Base-by-base conservation (phyloP, 306 rosid species). In the Lathyrus sativus region DNA sequence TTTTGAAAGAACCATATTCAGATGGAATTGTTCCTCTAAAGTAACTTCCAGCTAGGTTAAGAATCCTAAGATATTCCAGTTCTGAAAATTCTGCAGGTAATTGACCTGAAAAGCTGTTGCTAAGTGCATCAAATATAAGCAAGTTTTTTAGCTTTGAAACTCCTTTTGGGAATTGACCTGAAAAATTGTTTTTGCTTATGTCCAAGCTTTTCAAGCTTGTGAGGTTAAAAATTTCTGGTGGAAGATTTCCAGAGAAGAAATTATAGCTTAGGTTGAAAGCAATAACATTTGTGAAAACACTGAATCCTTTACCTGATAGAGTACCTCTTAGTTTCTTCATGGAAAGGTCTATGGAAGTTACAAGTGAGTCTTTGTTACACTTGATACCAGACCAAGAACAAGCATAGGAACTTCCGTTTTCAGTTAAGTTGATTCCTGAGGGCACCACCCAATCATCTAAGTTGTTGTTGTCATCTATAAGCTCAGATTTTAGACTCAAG, bases 361-460 rank as follows among this genome's bases (percentile, higher is more conserved):
- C 83, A 48, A 42, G 14, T 53, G 87, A 83, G 63, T 79, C 77
- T 35, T 82, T 70, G 78, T 85, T 57, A 56, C 98, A 93, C 62
- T 76, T 80, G 84, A 90, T 81, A 3, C 97, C 96, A 5, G 87
- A 70, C 98, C 98, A 93, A 70, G 91, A 90, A 82, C 98, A 93
- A 13, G 89, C 88, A 72, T 71, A 74, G 68, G 78, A 54, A 65
- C 77, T 87, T 82, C 49, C 64, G 17, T 3, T 50, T 50, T 46
- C 85, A 6, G 79, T 18, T 72, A 74, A 72, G 81, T 76, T 84
- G 33, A 18, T 54, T 71, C 58, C 83, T 58, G 80, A 62, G 54
- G 86, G 78, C 10, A 82, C 67, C 28, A 55, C n/a, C 98, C 98
- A 93, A 57, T 90, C 87, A 31, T 82, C 74, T 64, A 93, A 83